Conservation (phyloP, 2,329 filamentous ascomycete genomes). For the Scopulariopsis brevicaulis region DNA sequence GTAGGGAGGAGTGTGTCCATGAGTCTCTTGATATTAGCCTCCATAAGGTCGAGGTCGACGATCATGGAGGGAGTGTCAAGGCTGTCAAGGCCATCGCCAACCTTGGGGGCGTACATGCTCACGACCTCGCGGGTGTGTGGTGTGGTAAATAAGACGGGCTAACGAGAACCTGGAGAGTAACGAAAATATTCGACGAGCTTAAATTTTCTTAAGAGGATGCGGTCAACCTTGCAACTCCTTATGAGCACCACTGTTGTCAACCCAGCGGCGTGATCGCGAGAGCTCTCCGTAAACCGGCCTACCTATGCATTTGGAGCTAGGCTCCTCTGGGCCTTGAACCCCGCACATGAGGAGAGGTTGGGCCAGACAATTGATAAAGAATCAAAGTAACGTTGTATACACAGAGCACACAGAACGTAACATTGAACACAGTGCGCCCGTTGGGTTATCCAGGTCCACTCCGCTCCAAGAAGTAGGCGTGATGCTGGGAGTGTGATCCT, state of each 20-base stretch:
- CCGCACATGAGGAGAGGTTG: neutral
- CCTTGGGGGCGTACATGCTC: neutral
- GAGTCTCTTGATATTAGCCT: neutral
- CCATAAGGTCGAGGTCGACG: neutral
- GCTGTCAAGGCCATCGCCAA: neutral
- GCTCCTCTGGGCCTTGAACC: neutral
- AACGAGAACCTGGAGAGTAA: neutral
- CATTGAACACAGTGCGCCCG: neutral
- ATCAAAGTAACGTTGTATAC: neutral
- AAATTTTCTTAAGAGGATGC: neutral
- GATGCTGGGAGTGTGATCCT: no score
- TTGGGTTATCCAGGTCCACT: neutral
- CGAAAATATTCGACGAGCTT: neutral
- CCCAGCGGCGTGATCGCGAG: neutral
- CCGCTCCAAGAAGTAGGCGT: neutral
- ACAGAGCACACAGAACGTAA: neutral
- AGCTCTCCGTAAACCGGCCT: neutral
- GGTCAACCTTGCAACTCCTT: neutral
- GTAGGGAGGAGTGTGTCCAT: neutral
- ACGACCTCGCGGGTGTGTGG: neutral
- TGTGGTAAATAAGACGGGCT: neutral
- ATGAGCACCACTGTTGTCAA: neutral
- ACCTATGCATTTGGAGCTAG: neutral
- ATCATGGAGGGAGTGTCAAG: neutral
- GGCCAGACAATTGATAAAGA: neutral